Evolutionary conservation across 2,329 filamentous ascomycete genomes (phyloP).

Genomic region (Phialocephala sp.): DNA sequence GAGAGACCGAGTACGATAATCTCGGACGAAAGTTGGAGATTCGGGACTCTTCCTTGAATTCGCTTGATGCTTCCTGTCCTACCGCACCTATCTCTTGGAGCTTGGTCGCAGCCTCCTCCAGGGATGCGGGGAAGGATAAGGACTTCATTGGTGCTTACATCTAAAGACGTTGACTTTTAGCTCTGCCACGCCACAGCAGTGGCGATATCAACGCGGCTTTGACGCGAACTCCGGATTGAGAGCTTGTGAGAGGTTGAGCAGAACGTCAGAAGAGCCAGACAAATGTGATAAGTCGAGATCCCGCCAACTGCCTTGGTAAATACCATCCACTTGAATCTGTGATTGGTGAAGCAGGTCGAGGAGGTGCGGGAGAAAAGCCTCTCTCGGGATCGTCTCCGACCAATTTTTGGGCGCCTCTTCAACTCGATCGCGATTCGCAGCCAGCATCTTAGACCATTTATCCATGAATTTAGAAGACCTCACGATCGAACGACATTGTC

Average conservation of each 20-base stretch:
- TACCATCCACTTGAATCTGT: background rate
- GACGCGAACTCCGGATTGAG: background rate
- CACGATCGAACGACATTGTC: background rate
- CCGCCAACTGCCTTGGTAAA: conserved; percentile 9
- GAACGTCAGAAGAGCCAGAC: background rate
- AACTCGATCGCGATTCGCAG: conserved; percentile 3
- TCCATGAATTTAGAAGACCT: conserved; percentile 9
- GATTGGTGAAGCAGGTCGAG: background rate
- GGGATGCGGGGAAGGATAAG: conserved; percentile 13
- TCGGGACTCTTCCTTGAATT: conserved; percentile 17
- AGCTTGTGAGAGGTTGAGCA: background rate
- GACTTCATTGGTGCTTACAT: conserved; percentile 12
- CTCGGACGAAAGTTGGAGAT: conserved; percentile 7
- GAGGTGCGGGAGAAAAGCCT: background rate
- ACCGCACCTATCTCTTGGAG: conserved; percentile 1
- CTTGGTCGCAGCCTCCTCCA: conserved; percentile 17
- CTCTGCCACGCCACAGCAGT: background rate
- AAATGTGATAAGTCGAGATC: background rate
- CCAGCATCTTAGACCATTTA: background rate
- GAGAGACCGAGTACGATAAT: conserved; percentile 5
- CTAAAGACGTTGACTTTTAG: conserved; percentile 5
- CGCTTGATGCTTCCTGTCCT: conserved; percentile 10
- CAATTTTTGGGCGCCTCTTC: background rate
- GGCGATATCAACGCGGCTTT: conserved; percentile 16
- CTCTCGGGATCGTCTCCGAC: background rate